Percentiles rank a stretch among this genome's conserved stretches.
Conservation (phyloP, 2,329 filamentous ascomycete species). For the Neofusicoccum sp. region DNA sequence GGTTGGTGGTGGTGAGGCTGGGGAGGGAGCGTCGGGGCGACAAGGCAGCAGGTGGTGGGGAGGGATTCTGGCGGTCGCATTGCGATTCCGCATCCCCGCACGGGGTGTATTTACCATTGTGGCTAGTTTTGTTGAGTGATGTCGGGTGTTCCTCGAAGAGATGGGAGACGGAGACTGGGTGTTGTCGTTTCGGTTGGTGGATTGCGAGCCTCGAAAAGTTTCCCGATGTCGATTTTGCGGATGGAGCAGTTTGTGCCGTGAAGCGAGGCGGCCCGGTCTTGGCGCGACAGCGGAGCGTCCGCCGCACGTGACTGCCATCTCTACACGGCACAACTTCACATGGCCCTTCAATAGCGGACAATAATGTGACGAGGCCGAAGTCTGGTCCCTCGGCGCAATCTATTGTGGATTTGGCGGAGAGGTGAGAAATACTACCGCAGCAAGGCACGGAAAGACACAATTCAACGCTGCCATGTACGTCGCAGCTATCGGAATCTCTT, state of each 20-base stretch:
- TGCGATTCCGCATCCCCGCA: not conserved
- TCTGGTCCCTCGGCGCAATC: not conserved
- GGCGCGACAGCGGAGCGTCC: not conserved
- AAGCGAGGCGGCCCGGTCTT: slow-evolving; percentile 14
- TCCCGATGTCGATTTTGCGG: slow-evolving; percentile 16
- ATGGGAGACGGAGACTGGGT: slow-evolving; percentile 11
- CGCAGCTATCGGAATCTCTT: slow-evolving; percentile 7
- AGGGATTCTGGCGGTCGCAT: not conserved
- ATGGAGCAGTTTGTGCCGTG: slow-evolving; percentile 13
- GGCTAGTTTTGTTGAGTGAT: slow-evolving; percentile 29
- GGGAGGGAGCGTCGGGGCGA: slow-evolving; percentile 22
- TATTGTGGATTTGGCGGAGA: not conserved
- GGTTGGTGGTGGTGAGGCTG: not conserved
- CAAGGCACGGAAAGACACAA: not conserved
- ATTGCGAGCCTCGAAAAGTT: slow-evolving; percentile 11
- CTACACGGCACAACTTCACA: not conserved
- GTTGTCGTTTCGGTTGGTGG: slow-evolving; percentile 11
- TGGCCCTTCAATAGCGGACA: not conserved
- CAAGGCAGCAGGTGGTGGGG: slow-evolving; percentile 6
- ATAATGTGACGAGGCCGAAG: not conserved
- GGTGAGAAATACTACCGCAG: not conserved
- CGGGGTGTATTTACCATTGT: slow-evolving; percentile 38
- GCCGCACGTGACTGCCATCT: not conserved
- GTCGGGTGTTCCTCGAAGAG: slow-evolving; percentile 48
- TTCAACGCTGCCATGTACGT: not conserved